Conservation (phyloP, 2,329 filamentous ascomycete species). For the Trichoderma breve region DNA sequence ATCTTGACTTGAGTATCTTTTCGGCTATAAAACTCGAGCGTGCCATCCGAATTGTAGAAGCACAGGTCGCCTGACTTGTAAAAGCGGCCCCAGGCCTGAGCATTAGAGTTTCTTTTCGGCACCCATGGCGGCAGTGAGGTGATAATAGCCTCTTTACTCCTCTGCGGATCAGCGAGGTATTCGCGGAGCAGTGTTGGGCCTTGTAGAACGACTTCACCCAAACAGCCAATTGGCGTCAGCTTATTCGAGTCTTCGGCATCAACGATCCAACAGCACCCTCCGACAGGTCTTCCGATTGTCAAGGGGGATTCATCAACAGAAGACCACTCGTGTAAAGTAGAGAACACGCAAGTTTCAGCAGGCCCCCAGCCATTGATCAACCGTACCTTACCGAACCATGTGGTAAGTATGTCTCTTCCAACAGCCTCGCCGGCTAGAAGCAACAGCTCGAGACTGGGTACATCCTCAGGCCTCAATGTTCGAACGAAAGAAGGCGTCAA, state of each 20-base stretch:
- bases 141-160: background rate
- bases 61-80: constrained; percentile 52
- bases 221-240: constrained; percentile 12
- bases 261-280: constrained; percentile 6
- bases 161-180: constrained; percentile 18
- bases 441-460: constrained; percentile 43
- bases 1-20: constrained; percentile 60
- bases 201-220: constrained; percentile 18
- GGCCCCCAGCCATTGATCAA: constrained; percentile 19
- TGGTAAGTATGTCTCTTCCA: constrained; percentile 2
- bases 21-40: constrained; percentile 46
- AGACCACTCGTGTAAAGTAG: constrained; percentile 9
- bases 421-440: constrained; percentile 35
- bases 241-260: background rate
- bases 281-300: constrained; percentile 6
- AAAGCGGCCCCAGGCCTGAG: constrained; percentile 20
- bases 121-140: constrained; percentile 5
- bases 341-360: constrained; percentile 20
- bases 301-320: background rate
- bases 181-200: constrained; percentile 6
- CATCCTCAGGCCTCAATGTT: constrained; percentile 41
- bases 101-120: background rate
- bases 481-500: constrained; percentile 18
- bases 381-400: constrained; percentile 18
- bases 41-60: constrained; percentile 39